Conservation (phyloP, 371 early-diverging fungal genomes). For the Synchytrium microbalum region DNA sequence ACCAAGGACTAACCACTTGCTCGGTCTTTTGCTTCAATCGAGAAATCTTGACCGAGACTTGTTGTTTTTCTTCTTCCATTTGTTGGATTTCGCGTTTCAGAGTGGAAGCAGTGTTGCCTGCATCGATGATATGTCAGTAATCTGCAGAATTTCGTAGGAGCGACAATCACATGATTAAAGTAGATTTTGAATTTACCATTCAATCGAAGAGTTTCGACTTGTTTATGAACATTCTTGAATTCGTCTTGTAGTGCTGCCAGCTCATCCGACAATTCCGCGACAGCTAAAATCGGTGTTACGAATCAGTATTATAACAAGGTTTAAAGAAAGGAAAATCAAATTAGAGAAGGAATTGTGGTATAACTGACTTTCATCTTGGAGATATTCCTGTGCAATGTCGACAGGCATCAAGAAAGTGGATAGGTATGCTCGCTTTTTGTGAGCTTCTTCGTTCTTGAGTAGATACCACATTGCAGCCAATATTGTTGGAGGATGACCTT, state of each 20-base stretch:
- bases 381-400: conserved; percentile 40
- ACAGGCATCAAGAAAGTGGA: conserved; percentile 34
- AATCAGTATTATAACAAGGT: not conserved
- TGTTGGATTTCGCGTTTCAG: conserved; percentile 47
- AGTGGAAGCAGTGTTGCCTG: conserved; percentile 24
- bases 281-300: conserved; percentile 8
- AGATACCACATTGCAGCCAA: conserved; percentile 38
- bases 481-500: conserved; percentile 27
- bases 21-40: conserved; percentile 38
- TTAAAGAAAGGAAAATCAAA: not conserved
- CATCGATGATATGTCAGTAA: not conserved
- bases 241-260: conserved; percentile 32
- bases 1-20: conserved; percentile 32
- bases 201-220: conserved; percentile 29
- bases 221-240: conserved; percentile 38
- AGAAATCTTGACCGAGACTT: conserved; percentile 38
- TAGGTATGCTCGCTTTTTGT: conserved; percentile 43
- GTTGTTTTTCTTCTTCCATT: conserved; percentile 55
- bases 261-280: conserved; percentile 33
- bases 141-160: conserved; percentile 1
- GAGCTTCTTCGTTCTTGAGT: conserved; percentile 30
- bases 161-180: not conserved
- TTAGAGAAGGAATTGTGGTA: not conserved
- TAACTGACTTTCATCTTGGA: conserved; percentile 35
- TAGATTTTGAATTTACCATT: conserved; percentile 22